A percentile compares a stretch with the other conserved stretches of the same genome.
phyloP scores from a whole-genome alignment of 768 basidiomycete species.

The Strobilomyces confusus region DNA sequence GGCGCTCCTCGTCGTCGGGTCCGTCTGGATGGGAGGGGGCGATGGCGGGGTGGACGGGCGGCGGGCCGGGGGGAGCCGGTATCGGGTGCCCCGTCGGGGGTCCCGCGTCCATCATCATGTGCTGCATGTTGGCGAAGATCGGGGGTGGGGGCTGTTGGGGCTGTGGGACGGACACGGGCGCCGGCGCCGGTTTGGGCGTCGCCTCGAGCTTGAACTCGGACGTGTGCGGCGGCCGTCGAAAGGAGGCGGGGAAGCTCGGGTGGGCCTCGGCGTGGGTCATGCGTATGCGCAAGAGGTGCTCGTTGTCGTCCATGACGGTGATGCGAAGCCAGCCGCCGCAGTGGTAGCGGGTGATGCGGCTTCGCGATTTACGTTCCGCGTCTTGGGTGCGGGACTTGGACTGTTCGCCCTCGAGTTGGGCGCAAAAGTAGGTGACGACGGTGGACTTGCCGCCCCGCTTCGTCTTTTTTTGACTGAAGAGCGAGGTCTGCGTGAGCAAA shows the following conservation, averaged over 20 bases:
- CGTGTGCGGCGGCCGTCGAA: slow-evolving; percentile 31
- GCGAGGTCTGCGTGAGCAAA: neutral
- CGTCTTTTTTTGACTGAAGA: slow-evolving; percentile 31
- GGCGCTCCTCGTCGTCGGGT: slow-evolving; percentile 17
- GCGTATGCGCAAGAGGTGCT: slow-evolving; percentile 32
- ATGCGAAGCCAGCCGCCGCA: slow-evolving; percentile 35
- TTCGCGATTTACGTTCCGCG: slow-evolving; percentile 32
- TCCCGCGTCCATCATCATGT: slow-evolving; percentile 19
- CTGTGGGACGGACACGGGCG: slow-evolving; percentile 9
- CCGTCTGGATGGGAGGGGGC: slow-evolving; percentile 7
- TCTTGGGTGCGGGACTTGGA: slow-evolving; percentile 33
- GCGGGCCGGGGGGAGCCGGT: slow-evolving; percentile 5
- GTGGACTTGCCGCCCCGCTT: slow-evolving; percentile 34
- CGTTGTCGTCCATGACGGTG: slow-evolving; percentile 36
- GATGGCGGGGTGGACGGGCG: slow-evolving; percentile 8
- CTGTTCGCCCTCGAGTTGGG: slow-evolving; percentile 33
- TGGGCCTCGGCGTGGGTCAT: slow-evolving; percentile 35
- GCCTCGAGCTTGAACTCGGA: slow-evolving; percentile 33
- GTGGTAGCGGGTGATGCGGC: slow-evolving; percentile 33
- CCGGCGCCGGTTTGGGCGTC: slow-evolving; percentile 21
- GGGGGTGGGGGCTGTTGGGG: slow-evolving; percentile 16
- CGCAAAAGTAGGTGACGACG: slow-evolving; percentile 34
- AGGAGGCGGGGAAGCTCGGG: slow-evolving; percentile 31
- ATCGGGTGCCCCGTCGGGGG: slow-evolving; percentile 12
- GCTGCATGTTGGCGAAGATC: slow-evolving; percentile 23